Evolutionary conservation across 2,329 filamentous ascomycete genomes (phyloP), one percentile per base, ranked within the genome.

Genomic region (Ophiostoma triangulosporum): DNA sequence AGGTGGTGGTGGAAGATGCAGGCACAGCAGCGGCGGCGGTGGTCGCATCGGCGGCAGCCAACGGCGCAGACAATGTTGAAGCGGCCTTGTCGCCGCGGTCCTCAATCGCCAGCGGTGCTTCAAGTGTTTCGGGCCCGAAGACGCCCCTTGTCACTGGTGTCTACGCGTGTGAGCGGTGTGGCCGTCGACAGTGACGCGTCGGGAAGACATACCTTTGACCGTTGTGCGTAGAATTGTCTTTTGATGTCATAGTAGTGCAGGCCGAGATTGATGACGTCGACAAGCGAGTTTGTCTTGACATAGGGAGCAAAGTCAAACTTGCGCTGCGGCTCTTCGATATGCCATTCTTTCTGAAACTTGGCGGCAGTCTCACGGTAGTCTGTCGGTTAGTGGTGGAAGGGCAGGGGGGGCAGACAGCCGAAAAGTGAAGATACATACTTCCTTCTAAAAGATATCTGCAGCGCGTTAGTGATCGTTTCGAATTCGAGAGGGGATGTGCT

Each of bases 341-440:
- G 75, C 80, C 80, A 84, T 69, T 84, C 80, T 65, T 83, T 82
- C 63, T 83, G 79, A 60, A 84, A 77, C 64, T 81, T 81, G 68
- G 78, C 75, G 53, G 80, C 80, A 43, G 80, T 81, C 66, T 83
- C 80, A 68, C 76, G 75, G 70, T 81, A 84, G 70, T 82, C 80
- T 83, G 70, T 27, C 3, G 52, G 56, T 61, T 56, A 60, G 56
- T 51, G 38, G 22, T 40, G 29, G 31, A 9, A 24, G 8, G 20
- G 20, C 43, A 36, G 15, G 38, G 43, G 43, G 4, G 8, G 4
- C 3, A 29, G 40, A 12, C 15, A 31, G n/a, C 17, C 20, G 14
- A 15, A 40, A 22, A 20, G 15, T 31, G 22, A 52, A 35, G 36
- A 55, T 62, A 79, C 77, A 63, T 77, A 81, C 77, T 80, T 62